These are phyloP conservation scores for Trametes sanguinea DNA, from an alignment of 768 basidiomycete genomes.

Conservation along the genomic window DNA sequence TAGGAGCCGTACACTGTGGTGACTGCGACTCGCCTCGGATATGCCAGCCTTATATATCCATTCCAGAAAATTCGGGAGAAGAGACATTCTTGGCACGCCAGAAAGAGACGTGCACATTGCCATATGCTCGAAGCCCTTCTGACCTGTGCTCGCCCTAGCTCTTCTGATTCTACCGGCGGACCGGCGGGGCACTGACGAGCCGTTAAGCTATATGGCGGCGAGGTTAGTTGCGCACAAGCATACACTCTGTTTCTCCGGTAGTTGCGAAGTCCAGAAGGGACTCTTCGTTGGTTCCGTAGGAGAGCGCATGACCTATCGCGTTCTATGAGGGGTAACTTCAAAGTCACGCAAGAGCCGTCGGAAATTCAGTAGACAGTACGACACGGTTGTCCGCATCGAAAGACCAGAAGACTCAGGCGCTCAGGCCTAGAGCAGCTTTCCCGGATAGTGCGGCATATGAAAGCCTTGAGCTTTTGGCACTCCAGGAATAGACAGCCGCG, in stretches of 20 bases:
- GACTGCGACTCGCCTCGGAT: background rate
- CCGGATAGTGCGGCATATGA: too few species aligned
- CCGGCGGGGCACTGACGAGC: background rate
- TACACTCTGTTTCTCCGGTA: background rate
- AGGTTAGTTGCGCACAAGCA: too few species aligned
- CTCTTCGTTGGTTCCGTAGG: background rate
- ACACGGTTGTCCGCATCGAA: too few species aligned
- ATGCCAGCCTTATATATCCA: background rate
- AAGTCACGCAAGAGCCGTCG: background rate
- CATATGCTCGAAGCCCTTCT: slow-evolving; percentile 1
- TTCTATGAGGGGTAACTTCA: background rate
- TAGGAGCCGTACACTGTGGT: background rate
- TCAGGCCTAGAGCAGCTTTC: too few species aligned
- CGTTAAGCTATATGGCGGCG: background rate
- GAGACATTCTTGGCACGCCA: background rate
- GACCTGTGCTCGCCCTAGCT: background rate
- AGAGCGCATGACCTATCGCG: background rate
- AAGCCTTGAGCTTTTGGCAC: too few species aligned
- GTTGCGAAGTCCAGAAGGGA: background rate
- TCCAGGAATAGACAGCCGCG: too few species aligned
- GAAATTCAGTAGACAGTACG: too few species aligned
- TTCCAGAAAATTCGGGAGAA: background rate
- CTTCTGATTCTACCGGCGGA: background rate
- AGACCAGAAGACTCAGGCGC: too few species aligned
- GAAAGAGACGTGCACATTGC: background rate